Base-by-base conservation (phyloP, 1,139 yeast species). In the Yamadazyma conglobata region DNA sequence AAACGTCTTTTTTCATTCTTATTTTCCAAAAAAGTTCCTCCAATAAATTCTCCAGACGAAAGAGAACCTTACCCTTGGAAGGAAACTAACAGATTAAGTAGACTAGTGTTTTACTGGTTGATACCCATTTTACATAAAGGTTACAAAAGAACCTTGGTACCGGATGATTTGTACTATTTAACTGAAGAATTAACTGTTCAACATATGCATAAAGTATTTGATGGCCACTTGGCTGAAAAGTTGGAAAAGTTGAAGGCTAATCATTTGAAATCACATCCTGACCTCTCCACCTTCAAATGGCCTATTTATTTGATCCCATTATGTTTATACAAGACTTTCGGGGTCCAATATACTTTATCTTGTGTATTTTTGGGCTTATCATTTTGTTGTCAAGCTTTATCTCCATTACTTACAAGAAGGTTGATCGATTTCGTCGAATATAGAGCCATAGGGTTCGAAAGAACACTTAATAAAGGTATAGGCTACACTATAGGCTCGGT, bases 401-500 rank as follows among this genome's bases (percentile, higher is more conserved):
- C 72, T 10, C 73, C 74, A 11, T 54, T 68, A 37, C 37, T 68
- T 17, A 61, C 70, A 12, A 59, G 56, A 46, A 48, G 50, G 37
- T 50, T 68, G 34, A 66, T 68, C 35, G 60, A 62, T 37, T 67
- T 59, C 35, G 73, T 68, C 23, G 65, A 63, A 42, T 55, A 46
- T 39, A 52, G 59, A 37, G 42, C 42, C 20, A 58, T 56, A 35
- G 69, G 70, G 6, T 41, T 64, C 28, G 62, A 61, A 33, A 48
- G 52, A 20, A 49, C 57, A 6, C 46, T 52, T 35, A 58, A 54
- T 29, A 59, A 54, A 42, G 73, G 73, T 36, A 48, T 68, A 10
- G 71, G 68, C 6, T 67, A 57, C 36, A 61, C 71, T 17, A 29
- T 67, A 27, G 67, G 62, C n/a, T 54, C 71, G 1, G 70, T 63